Evolutionary conservation across 2,329 filamentous ascomycete species (phyloP).

Genomic region (Phialophora verrucosa): DNA sequence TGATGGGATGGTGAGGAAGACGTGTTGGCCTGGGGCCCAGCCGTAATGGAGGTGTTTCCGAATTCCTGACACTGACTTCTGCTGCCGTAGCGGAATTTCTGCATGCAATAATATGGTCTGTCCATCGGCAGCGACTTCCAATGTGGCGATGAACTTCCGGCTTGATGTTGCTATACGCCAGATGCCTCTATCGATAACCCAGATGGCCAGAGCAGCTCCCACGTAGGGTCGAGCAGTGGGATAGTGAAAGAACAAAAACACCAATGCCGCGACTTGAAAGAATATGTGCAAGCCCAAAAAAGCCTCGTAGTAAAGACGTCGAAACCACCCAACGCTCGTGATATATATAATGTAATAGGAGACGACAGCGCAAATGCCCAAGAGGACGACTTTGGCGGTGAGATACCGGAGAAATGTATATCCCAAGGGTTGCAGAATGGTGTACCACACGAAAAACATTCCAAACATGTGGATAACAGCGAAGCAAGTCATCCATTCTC

Average conservation of each 20-base stretch:
- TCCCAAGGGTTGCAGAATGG: slow-evolving; percentile 57
- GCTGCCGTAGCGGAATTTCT: slow-evolving; percentile 27
- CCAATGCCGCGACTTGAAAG: slow-evolving; percentile 61
- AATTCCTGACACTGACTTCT: slow-evolving; percentile 35
- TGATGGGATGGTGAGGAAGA: slow-evolving; percentile 65
- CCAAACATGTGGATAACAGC: slow-evolving; percentile 62
- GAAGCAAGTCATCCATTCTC: slow-evolving; percentile 66
- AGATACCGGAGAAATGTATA: slow-evolving; percentile 59
- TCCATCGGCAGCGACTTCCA: slow-evolving; percentile 62
- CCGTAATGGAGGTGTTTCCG: slow-evolving; percentile 52
- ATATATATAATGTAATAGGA: slow-evolving; percentile 67
- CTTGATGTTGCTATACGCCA: slow-evolving; percentile 63
- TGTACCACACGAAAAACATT: slow-evolving; percentile 63
- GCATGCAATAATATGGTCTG: slow-evolving; percentile 57
- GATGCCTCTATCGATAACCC: slow-evolving; percentile 62
- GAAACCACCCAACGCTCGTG: slow-evolving; percentile 65
- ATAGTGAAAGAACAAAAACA: slow-evolving; percentile 67
- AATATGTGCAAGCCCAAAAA: slow-evolving; percentile 66
- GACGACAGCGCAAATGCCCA: slow-evolving; percentile 62
- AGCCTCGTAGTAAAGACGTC: slow-evolving; percentile 66
- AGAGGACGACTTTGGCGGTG: slow-evolving; percentile 57
- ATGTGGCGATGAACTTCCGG: slow-evolving; percentile 54
- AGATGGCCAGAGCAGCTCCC: slow-evolving; percentile 59
- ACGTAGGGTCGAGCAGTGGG: slow-evolving; percentile 60
- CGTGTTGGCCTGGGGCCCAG: slow-evolving; percentile 67